These are phyloP conservation scores for Skeletonema costatum DNA, from an alignment of 108 stramenopile species.

Conservation along the genomic window DNA sequence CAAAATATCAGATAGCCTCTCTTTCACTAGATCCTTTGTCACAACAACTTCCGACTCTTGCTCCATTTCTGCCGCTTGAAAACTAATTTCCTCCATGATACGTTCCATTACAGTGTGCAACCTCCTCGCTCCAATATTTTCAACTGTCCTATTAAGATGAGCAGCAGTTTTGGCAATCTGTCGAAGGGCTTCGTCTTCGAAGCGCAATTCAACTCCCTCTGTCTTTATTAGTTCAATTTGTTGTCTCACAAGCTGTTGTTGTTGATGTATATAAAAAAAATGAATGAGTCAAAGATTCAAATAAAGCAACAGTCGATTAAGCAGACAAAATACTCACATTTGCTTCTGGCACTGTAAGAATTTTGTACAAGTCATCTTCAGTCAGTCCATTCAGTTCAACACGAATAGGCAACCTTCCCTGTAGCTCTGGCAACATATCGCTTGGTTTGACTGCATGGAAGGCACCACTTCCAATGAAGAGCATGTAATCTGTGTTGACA, in stretches of 20 bases:
- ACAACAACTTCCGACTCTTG: constrained; percentile 75
- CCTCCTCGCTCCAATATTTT: constrained; percentile 98
- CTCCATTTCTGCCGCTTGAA: constrained; percentile 92
- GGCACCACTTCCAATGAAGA: constrained; percentile 95
- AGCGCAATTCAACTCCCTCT: constrained; percentile 90
- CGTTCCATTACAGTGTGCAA: constrained; percentile 98
- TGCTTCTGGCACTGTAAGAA: constrained; percentile 97
- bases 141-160: constrained; percentile 94
- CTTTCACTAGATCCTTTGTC: constrained; percentile 81
- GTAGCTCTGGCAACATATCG: constrained; percentile 97
- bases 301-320: not conserved
- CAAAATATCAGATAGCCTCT: constrained; percentile 81
- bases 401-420: constrained; percentile 98
- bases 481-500: constrained; percentile 97
- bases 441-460: constrained; percentile 96
- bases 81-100: constrained; percentile 97
- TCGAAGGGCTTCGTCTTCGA: constrained; percentile 96
- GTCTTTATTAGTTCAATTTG: constrained; percentile 93
- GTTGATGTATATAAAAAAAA: not conserved
- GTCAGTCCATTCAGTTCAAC: constrained; percentile 97
- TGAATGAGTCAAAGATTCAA: not conserved
- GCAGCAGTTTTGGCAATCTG: constrained; percentile 96
- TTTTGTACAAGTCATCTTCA: constrained; percentile 98
- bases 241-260: constrained; percentile 78
- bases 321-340: constrained; percentile 76